phyloP scores from a whole-genome alignment of 768 basidiomycete species.

The Russula vinacea region DNA sequence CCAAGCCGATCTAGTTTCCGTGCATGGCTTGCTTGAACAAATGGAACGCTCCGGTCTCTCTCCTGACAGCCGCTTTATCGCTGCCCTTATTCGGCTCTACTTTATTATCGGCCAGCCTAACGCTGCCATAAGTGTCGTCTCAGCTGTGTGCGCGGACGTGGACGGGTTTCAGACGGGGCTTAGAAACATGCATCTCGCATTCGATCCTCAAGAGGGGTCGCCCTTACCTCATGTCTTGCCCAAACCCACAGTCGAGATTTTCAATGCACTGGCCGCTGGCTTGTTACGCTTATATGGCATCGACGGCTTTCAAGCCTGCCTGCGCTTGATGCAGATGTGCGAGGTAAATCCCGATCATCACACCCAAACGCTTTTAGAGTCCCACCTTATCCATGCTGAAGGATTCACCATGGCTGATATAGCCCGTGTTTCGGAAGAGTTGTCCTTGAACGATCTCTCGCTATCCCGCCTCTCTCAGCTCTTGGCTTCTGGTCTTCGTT shows the following conservation, averaged over 20 bases:
- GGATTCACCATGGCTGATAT: slow-evolving; percentile 47
- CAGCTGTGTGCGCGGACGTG: slow-evolving; percentile 11
- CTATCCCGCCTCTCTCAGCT: slow-evolving; percentile 56
- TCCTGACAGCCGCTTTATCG: slow-evolving; percentile 25
- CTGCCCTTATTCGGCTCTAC: slow-evolving; percentile 28
- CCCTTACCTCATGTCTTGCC: slow-evolving; percentile 25
- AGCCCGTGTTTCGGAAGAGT: slow-evolving; percentile 46
- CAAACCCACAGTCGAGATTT: slow-evolving; percentile 41
- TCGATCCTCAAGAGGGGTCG: slow-evolving; percentile 3
- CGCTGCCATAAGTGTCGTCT: slow-evolving; percentile 19
- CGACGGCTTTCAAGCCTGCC: slow-evolving; percentile 43
- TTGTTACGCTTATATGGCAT: slow-evolving; percentile 51
- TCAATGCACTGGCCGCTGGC: slow-evolving; percentile 60
- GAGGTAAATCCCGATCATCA: slow-evolving; percentile 50
- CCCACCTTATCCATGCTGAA: slow-evolving; percentile 47
- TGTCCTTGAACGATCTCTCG: slow-evolving; percentile 46
- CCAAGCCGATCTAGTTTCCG: slow-evolving; percentile 13
- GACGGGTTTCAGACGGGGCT: slow-evolving; percentile 10
- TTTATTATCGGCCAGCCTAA: slow-evolving; percentile 17
- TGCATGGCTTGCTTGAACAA: slow-evolving; percentile 14
- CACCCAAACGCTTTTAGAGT: slow-evolving; percentile 56
- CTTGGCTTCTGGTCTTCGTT: slow-evolving; percentile 50
- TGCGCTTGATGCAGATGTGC: slow-evolving; percentile 54
- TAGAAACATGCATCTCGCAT: neutral
- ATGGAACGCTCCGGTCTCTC: slow-evolving; percentile 14